Evolutionary conservation across 73 alveolate genomes (phyloP).

Genomic region (Durusdinium trenchii): DNA sequence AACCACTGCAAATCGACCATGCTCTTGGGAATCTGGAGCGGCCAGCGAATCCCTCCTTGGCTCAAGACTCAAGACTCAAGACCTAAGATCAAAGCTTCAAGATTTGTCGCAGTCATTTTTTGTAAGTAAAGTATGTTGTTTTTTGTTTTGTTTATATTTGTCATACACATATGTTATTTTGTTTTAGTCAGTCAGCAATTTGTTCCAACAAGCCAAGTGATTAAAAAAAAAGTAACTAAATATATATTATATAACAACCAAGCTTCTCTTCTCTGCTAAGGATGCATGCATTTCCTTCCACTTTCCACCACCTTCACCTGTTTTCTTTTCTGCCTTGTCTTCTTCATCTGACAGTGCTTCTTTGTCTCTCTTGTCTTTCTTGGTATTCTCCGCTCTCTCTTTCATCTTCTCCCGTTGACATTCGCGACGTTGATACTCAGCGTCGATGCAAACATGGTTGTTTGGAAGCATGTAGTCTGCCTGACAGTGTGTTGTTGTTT

Average conservation of each 20-base stretch:
- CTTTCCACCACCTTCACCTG: not conserved
- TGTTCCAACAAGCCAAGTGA: no score
- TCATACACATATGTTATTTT: not conserved
- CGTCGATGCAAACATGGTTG: not conserved
- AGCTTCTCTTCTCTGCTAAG: not conserved
- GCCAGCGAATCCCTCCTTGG: slow-evolving; percentile 14
- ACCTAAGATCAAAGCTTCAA: not conserved
- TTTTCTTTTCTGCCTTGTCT: not conserved
- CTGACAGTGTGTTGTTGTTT: no score
- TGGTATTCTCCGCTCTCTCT: not conserved
- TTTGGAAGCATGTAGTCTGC: slow-evolving; percentile 24
- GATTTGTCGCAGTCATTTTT: not conserved
- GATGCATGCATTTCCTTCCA: slow-evolving; percentile 15
- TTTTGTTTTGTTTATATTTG: not conserved
- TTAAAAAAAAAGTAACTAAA: no score
- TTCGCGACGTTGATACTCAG: not conserved
- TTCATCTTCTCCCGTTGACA: not conserved
- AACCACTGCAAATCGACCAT: not conserved
- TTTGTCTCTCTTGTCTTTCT: not conserved
- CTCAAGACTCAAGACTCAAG: no score
- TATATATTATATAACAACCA: no score
- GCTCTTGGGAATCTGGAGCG: not conserved
- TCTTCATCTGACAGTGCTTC: not conserved
- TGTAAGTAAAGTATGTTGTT: not conserved
- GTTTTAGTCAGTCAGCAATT: no score